A percentile compares a stretch with the other conserved stretches of the same genome.
phyloP scores from a whole-genome alignment of 306 rosid species.

The Senna siamea region DNA sequence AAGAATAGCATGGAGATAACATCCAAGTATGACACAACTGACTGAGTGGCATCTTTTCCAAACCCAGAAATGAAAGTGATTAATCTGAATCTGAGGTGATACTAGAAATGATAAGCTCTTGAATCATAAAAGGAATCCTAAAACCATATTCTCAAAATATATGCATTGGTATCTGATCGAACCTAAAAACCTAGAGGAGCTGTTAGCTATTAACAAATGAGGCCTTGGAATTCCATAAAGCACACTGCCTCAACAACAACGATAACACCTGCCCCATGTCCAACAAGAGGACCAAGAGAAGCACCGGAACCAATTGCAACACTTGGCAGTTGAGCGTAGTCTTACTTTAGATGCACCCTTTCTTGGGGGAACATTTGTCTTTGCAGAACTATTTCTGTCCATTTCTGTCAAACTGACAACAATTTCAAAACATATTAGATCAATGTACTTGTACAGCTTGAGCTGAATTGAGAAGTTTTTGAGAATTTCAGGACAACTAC shows the following conservation, averaged over 20 bases:
- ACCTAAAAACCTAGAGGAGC: constrained; percentile 36
- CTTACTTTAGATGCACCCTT: constrained; percentile 16
- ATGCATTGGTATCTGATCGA: constrained; percentile 35
- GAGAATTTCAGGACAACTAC: neutral
- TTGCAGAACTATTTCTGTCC: constrained; percentile 19
- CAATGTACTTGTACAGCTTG: constrained; percentile 14
- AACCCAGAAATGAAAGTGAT: neutral
- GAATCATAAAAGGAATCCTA: neutral
- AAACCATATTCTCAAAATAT: constrained; percentile 1
- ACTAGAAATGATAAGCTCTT: neutral
- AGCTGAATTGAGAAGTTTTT: neutral
- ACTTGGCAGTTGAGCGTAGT: neutral
- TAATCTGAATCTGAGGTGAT: neutral
- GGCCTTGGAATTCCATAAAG: constrained; percentile 33
- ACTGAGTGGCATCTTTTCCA: neutral
- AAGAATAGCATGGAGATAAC: constrained; percentile 3
- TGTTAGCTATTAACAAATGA: constrained; percentile 28
- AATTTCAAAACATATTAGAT: constrained; percentile 36
- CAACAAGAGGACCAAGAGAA: constrained; percentile 45
- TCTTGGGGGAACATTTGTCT: constrained; percentile 17
- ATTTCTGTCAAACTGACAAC: constrained; percentile 58
- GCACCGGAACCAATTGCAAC: constrained; percentile 36
- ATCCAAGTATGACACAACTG: neutral
- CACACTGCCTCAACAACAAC: constrained; percentile 38
- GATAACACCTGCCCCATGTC: constrained; percentile 31